A percentile compares a stretch with the other conserved stretches of the same genome.
phyloP scores from a whole-genome alignment of 257 asterid genomes.

The Solanum neorickii region DNA sequence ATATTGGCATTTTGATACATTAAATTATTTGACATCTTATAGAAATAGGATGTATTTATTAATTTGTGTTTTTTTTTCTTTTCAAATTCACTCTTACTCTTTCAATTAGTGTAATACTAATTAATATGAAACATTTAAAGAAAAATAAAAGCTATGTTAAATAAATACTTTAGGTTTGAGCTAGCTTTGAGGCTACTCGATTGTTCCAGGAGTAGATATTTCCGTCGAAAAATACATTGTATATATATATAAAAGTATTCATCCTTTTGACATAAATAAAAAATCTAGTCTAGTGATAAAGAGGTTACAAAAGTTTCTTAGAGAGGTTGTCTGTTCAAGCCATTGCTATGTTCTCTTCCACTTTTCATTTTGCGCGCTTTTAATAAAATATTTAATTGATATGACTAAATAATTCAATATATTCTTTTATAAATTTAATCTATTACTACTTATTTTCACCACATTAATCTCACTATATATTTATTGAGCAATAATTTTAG shows the following conservation, averaged over 20 bases:
- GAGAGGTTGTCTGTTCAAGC: too few species aligned
- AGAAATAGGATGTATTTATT: background rate
- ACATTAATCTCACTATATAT: background rate
- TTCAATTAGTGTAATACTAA: background rate
- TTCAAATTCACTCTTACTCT: background rate
- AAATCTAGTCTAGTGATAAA: too few species aligned
- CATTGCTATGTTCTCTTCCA: background rate
- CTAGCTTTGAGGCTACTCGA: background rate
- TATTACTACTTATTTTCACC: background rate
- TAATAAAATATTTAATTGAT: background rate
- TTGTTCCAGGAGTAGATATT: too few species aligned
- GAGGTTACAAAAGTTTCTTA: too few species aligned
- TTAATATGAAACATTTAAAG: background rate
- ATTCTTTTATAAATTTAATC: background rate
- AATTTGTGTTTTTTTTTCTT: too few species aligned
- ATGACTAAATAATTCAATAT: background rate
- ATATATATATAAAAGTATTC: too few species aligned
- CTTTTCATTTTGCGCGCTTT: background rate
- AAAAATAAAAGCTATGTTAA: too few species aligned
- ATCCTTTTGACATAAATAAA: fast-evolving
- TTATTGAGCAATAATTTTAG: background rate
- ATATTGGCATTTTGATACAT: background rate
- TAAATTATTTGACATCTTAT: background rate
- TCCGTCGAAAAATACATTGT: fast-evolving
- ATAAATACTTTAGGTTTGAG: too few species aligned